Percentiles rank a stretch among this genome's conserved stretches.
Conservation (phyloP, 2,329 filamentous ascomycete genomes). For the Dactylonectria macrodidyma region DNA sequence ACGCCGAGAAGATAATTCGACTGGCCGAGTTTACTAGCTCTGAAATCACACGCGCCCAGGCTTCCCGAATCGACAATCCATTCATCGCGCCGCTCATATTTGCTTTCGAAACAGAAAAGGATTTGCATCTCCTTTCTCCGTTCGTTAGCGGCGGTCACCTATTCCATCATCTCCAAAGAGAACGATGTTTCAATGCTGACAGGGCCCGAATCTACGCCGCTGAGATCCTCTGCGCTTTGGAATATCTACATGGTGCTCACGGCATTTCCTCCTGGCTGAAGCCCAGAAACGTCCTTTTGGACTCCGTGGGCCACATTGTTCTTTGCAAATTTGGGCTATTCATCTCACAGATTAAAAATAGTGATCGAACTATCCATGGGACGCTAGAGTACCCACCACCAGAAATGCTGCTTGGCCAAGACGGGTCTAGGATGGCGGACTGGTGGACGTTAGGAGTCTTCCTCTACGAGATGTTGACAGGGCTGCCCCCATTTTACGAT, state of each 20-base stretch:
- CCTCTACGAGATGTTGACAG: slow-evolving; percentile 98
- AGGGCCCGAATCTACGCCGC: slow-evolving; percentile 95
- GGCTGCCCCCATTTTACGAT: slow-evolving; percentile 95
- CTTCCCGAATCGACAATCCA: slow-evolving; percentile 79
- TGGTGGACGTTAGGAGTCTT: slow-evolving; percentile 99
- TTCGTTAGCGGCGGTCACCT: slow-evolving; percentile 98
- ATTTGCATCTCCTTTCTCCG: slow-evolving; percentile 94
- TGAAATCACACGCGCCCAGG: too few relatives aligned
- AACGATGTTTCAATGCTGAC: slow-evolving; percentile 97
- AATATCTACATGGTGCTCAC: slow-evolving; percentile 94
- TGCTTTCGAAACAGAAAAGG: slow-evolving; percentile 97
- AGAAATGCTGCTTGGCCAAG: slow-evolving; percentile 90
- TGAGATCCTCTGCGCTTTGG: slow-evolving; percentile 91
- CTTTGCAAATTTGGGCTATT: slow-evolving; percentile 97
- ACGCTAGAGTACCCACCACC: slow-evolving; percentile 97
- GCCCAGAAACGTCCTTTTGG: slow-evolving; percentile 93
- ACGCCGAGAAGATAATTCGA: too few relatives aligned
- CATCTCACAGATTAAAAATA: slow-evolving; percentile 99
- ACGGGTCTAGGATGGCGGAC: slow-evolving; percentile 98
- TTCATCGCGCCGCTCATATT: slow-evolving; percentile 99
- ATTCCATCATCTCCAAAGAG: slow-evolving; percentile 95
- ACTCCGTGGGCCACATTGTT: slow-evolving; percentile 96
- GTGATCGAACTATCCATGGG: slow-evolving; percentile 98
- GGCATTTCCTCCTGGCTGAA: slow-evolving; percentile 84
- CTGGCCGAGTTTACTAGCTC: too few relatives aligned